A percentile compares a stretch with the other conserved stretches of the same genome.
Conservation (phyloP, 2,329 filamentous ascomycete species). For the Colletotrichum spaethianum region DNA sequence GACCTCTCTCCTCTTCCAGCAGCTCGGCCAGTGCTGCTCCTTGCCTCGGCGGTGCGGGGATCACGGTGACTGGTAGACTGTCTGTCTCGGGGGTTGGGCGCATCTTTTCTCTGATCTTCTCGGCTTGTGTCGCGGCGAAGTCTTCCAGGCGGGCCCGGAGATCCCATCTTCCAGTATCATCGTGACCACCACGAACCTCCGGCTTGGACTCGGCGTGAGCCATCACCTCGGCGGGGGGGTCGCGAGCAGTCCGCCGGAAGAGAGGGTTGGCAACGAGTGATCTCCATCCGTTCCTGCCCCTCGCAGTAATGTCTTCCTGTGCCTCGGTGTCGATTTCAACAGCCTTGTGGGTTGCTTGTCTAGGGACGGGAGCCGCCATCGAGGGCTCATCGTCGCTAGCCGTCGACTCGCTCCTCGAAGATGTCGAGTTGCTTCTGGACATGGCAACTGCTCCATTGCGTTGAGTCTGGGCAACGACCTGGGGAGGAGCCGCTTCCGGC, state of each 20-base stretch:
- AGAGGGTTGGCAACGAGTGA: conserved; percentile 49
- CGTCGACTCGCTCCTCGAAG: conserved; percentile 21
- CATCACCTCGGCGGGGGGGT: conserved; percentile 34
- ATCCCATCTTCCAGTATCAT: conserved; percentile 64
- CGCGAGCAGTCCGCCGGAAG: conserved; percentile 45
- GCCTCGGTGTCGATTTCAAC: conserved; percentile 48
- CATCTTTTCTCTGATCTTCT: conserved; percentile 70
- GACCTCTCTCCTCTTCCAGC: conserved; percentile 66
- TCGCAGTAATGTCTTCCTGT: conserved; percentile 39
- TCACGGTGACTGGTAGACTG: conserved; percentile 71
- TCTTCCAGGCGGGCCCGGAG: conserved; percentile 70
- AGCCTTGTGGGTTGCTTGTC: conserved; percentile 30
- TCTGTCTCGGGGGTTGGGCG: conserved; percentile 68
- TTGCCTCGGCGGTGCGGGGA: conserved; percentile 73
- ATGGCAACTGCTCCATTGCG: conserved; percentile 18
- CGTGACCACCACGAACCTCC: conserved; percentile 44
- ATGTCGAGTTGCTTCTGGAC: conserved; percentile 27
- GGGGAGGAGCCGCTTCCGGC: conserved; percentile 10
- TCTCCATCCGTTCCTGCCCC: conserved; percentile 47
- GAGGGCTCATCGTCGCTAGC: conserved; percentile 45
- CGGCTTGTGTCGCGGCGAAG: conserved; percentile 73
- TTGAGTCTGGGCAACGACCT: conserved; percentile 30
- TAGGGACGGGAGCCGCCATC: conserved; percentile 38
- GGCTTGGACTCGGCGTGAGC: conserved; percentile 21
- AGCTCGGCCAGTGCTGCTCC: conserved; percentile 70